These are phyloP conservation scores for Aschersonia sp. DNA, from an alignment of 2,329 filamentous ascomycete species.

Conservation along the genomic window DNA sequence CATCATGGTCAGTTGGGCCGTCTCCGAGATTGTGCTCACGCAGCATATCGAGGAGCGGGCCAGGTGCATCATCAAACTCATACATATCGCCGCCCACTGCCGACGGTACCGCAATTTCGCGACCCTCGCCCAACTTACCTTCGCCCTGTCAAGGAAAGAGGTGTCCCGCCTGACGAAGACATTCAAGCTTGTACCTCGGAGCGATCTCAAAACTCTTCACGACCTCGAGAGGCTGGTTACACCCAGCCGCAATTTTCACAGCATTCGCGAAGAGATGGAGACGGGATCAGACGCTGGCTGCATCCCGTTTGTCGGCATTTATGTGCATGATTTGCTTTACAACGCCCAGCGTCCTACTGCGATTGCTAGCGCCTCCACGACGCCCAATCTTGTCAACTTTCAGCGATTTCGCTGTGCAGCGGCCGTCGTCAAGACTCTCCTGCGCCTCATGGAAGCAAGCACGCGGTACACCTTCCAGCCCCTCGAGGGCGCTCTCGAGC, in stretches of 20 bases:
- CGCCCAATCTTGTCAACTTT: conserved; percentile 65
- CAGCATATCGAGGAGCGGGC: conserved; percentile 58
- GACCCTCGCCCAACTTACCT: conserved; percentile 67
- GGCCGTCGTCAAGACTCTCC: conserved; percentile 62
- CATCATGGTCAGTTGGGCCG: conserved; percentile 75
- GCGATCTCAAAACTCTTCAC: conserved; percentile 50
- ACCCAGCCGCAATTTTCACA: conserved; percentile 65
- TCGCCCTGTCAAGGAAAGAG: conserved; percentile 63
- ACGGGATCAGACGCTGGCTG: conserved; percentile 51
- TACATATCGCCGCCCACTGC: conserved; percentile 67
- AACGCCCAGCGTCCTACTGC: conserved; percentile 67
- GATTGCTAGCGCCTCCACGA: conserved; percentile 51
- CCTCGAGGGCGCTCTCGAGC: conserved; percentile 62
- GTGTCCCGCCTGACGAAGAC: conserved; percentile 53
- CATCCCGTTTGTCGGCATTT: conserved; percentile 72
- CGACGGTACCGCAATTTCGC: conserved; percentile 69
- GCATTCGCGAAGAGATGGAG: conserved; percentile 69
- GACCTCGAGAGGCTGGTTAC: conserved; percentile 62
- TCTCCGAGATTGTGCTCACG: conserved; percentile 67
- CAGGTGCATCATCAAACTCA: conserved; percentile 63
- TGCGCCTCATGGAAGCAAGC: conserved; percentile 67
- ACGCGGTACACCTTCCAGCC: conserved; percentile 59
- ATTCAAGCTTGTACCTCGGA: conserved; percentile 53
- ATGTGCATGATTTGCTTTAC: conserved; percentile 72
- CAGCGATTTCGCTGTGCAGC: conserved; percentile 67